phyloP scores from a whole-genome alignment of 2,329 filamentous ascomycete genomes.

The Exophiala xenobiotica region DNA sequence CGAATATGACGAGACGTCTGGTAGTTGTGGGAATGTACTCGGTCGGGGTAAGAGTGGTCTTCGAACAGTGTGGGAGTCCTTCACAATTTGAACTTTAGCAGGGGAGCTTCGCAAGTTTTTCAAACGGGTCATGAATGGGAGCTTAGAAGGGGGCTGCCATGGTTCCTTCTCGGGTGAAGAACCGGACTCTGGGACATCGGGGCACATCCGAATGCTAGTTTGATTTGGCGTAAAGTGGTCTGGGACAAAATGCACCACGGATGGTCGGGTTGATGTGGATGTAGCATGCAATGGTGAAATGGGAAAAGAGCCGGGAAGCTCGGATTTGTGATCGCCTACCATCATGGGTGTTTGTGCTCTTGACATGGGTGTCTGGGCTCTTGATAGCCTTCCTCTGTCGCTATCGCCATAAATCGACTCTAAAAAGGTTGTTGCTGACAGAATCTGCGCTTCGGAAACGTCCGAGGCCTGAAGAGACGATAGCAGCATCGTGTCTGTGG shows the following conservation, averaged over 20 bases:
- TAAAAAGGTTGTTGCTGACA: slow-evolving; percentile 72
- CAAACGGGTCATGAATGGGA: slow-evolving; percentile 32
- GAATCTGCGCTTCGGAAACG: slow-evolving; percentile 74
- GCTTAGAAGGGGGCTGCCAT: slow-evolving; percentile 34
- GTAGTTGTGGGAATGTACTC: slow-evolving; percentile 69
- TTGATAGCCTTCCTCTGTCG: slow-evolving; percentile 60
- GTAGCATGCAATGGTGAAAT: slow-evolving; percentile 6
- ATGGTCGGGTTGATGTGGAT: neutral
- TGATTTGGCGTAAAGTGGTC: slow-evolving; percentile 10
- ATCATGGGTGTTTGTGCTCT: slow-evolving; percentile 45
- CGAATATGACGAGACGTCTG: slow-evolving; percentile 69
- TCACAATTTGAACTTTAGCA: slow-evolving; percentile 39
- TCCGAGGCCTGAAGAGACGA: slow-evolving; percentile 75
- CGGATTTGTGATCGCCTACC: slow-evolving; percentile 42
- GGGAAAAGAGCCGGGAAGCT: slow-evolving; percentile 31
- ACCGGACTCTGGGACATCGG: slow-evolving; percentile 5
- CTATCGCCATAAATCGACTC: slow-evolving; percentile 71
- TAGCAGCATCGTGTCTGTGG: slow-evolving; percentile 61
- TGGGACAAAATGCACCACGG: slow-evolving; percentile 2
- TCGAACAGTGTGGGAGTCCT: slow-evolving; percentile 61
- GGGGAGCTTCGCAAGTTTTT: slow-evolving; percentile 30
- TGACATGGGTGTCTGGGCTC: slow-evolving; percentile 67
- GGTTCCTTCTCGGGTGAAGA: slow-evolving; percentile 15
- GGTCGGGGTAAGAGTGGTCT: slow-evolving; percentile 65
- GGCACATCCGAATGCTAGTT: slow-evolving; percentile 4